Base-by-base conservation (phyloP, 139 green algal genomes). In the Pseudopediastrum boryanum region DNA sequence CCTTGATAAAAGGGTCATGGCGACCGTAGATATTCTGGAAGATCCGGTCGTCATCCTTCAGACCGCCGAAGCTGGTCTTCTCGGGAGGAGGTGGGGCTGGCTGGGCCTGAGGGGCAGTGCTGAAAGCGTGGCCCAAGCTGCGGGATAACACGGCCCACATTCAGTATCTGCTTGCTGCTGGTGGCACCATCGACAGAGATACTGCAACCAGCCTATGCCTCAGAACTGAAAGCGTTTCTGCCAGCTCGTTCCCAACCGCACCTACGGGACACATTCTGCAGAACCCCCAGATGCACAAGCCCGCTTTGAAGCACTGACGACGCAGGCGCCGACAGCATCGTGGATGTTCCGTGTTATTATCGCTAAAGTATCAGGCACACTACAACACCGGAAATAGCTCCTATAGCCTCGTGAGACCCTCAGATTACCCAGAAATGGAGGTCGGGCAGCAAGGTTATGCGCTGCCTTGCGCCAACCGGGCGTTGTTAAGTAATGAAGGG, bases 1-100 rank as follows among this genome's bases (percentile, higher is more conserved):
- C 92, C 91, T 98, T 94, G 46, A 98, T 88, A 75, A 93, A 96
- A 2, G 88, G 86, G 71, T 98, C 96, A 63, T 96, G 90, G 44
- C 87, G 83, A 7, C 95, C 92, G 77, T 99, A 99, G 33, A 99
- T 89, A 85, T 99, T 99, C 31, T 92, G 97, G 82, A 99, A 99
- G 39, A 99, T 98, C 42, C 96, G 85, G 87, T 99, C 96, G 54
- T 98, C 85, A 63, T 99, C 96, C 51, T 91, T 90, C 6, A 99
- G 89, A 10, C 85, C 88, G 1, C 96, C 96, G 65, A 91, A 95
- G 0, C 64, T 79, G 0, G 89, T 94, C 78, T 80, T 88, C 76
- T 85, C 63, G 6, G 70, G 79, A 33, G 27, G 46, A 19, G 77
- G 71, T 10, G 81, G 77, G 6, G 82, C 69, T 9, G 82, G 63